phyloP scores from a whole-genome alignment of 106 monocot genomes.

The Dendrobium officinale region DNA sequence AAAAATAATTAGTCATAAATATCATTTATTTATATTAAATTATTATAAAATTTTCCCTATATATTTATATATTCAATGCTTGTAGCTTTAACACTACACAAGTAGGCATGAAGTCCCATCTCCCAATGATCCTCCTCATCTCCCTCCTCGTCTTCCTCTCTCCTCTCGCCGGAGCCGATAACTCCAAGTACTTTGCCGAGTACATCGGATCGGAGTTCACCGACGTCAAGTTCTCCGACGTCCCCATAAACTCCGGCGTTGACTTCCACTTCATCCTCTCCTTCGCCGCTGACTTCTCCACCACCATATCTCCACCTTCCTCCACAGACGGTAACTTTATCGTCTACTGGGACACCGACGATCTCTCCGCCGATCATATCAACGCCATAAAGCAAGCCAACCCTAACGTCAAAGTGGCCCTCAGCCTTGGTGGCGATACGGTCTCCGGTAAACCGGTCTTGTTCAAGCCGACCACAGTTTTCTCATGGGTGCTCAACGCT shows the following conservation, averaged over 20 bases:
- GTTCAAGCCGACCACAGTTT: conserved; percentile 12
- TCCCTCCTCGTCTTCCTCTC: not conserved
- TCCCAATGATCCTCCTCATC: not conserved
- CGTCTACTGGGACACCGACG: conserved; percentile 23
- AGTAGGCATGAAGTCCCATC: not conserved
- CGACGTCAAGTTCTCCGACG: conserved; percentile 22
- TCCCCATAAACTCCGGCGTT: conserved; percentile 16
- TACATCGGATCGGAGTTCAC: conserved; percentile 17
- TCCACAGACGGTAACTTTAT: conserved; percentile 25
- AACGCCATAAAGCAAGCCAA: conserved; percentile 12
- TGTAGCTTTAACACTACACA: too few relatives aligned
- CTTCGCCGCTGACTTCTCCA: conserved; percentile 24
- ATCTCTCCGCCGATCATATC: conserved; percentile 12
- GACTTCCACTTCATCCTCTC: conserved; percentile 24
- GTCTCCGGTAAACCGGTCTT: not conserved
- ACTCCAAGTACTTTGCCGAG: conserved; percentile 10
- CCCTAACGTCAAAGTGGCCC: conserved; percentile 20
- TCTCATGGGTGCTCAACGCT: conserved; percentile 25
- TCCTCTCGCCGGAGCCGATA: not conserved
- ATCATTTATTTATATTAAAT: too few relatives aligned
- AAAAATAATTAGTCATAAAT: too few relatives aligned
- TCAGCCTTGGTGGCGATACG: conserved; percentile 19
- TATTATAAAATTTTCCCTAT: too few relatives aligned
- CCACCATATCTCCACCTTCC: not conserved
- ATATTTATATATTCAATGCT: too few relatives aligned